These are phyloP conservation scores for Royoungia palumana DNA, from an alignment of 768 basidiomycete genomes.

Conservation along the genomic window DNA sequence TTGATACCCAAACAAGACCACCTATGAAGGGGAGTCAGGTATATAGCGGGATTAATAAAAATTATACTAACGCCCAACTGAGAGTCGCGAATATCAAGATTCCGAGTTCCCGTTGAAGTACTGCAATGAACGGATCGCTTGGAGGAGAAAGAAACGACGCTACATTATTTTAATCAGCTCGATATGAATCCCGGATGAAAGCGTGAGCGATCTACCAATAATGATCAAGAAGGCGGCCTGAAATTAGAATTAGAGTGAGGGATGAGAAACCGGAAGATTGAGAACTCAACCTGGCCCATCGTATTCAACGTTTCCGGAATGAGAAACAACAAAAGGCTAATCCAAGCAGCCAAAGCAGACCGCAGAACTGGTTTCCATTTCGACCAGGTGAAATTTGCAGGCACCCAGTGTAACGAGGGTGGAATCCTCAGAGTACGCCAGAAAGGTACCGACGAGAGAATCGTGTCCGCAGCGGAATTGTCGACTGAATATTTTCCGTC, in stretches of 20 bases:
- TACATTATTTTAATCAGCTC: constrained; percentile 20
- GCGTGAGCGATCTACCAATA: constrained; percentile 42
- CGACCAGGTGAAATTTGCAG: constrained; percentile 52
- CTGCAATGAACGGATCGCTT: constrained; percentile 61
- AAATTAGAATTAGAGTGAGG: neutral
- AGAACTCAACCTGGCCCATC: constrained; percentile 52
- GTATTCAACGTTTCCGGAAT: constrained; percentile 45
- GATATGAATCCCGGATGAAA: neutral
- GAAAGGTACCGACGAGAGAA: no score
- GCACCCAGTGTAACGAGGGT: constrained; percentile 49
- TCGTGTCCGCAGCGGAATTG: neutral
- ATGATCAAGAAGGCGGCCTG: constrained; percentile 66
- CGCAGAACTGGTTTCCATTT: constrained; percentile 64
- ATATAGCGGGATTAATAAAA: neutral
- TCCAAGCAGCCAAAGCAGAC: constrained; percentile 60
- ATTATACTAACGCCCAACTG: constrained; percentile 58
- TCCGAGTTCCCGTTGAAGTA: constrained; percentile 61
- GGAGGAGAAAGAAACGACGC: constrained; percentile 68
- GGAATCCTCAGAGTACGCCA: constrained; percentile 24
- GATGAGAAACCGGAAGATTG: neutral
- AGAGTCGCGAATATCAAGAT: constrained; percentile 46
- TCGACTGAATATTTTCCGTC: neutral
- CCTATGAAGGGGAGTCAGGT: constrained; percentile 31
- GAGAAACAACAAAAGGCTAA: constrained; percentile 55
- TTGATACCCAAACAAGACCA: constrained; percentile 68